Percentiles rank a stretch among this genome's conserved stretches.
Evolutionary conservation across 2,329 filamentous ascomycete species (phyloP).

Genomic region (Colletotrichum aenigma): DNA sequence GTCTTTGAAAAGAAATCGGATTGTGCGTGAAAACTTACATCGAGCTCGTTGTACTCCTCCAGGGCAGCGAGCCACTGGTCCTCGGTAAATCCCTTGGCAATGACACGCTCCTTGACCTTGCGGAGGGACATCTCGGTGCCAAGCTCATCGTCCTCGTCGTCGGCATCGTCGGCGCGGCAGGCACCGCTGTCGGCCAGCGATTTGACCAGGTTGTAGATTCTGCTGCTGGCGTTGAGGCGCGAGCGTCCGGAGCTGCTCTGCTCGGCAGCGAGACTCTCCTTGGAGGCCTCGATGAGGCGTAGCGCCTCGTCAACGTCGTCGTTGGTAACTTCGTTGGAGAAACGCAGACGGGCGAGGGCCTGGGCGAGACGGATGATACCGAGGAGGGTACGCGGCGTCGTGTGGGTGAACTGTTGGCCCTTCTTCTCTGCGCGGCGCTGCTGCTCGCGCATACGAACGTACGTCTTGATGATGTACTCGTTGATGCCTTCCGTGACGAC

Average conservation of each 20-base stretch:
- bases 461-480: conserved; percentile 97
- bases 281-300: conserved; percentile 89
- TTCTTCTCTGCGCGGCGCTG: conserved; percentile 90
- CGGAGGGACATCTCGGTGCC: conserved; percentile 80
- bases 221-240: conserved; percentile 81
- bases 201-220: conserved; percentile 95
- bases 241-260: conserved; percentile 58
- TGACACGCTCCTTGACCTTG: conserved; percentile 86
- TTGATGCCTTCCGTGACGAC: conserved; percentile 83
- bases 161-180: conserved; percentile 73
- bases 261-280: conserved; percentile 85
- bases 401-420: conserved; percentile 93
- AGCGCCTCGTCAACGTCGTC: conserved; percentile 97
- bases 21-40: conserved; percentile 70
- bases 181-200: conserved; percentile 85
- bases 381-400: conserved; percentile 89
- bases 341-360: conserved; percentile 89
- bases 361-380: conserved; percentile 93
- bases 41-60: conserved; percentile 85
- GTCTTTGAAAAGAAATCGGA: background rate
- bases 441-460: conserved; percentile 90
- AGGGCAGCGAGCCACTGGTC: conserved; percentile 88
- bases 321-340: conserved; percentile 81
- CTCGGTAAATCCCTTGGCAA: conserved; percentile 95
- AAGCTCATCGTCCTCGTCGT: conserved; percentile 57